Evolutionary conservation across 345 rosid genomes (phyloP).

Genomic region (Combretum micranthum): DNA sequence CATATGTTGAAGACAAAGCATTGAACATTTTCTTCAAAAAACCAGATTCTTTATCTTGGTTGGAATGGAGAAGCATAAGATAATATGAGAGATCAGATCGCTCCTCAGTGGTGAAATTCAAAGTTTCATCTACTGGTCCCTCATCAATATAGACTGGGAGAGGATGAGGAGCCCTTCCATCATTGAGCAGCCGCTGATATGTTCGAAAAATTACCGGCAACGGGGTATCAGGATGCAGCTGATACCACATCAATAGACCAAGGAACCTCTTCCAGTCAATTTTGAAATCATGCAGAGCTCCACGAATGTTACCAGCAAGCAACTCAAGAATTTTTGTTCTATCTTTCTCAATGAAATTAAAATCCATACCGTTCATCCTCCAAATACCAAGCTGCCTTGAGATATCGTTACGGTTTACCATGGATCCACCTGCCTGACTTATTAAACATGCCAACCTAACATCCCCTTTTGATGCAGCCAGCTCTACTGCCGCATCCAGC

Average conservation of each 20-base stretch:
- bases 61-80: constrained; percentile 93
- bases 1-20: constrained; percentile 77
- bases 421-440: constrained; percentile 94
- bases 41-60: constrained; percentile 46
- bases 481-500: constrained; percentile 76
- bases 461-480: constrained; percentile 88
- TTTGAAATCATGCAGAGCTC: constrained; percentile 44
- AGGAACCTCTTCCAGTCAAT: constrained; percentile 98
- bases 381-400: constrained; percentile 73
- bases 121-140: constrained; percentile 47
- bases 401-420: constrained; percentile 61
- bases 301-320: constrained; percentile 82
- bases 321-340: constrained; percentile 76
- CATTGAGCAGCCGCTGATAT: constrained; percentile 60
- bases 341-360: constrained; percentile 79
- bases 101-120: constrained; percentile 28
- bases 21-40: constrained; percentile 80
- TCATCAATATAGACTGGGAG: constrained; percentile 85
- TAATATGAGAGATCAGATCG: constrained; percentile 78
- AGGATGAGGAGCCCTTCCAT: constrained; percentile 75
- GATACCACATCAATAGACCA: constrained; percentile 95
- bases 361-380: constrained; percentile 84
- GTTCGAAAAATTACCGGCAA: constrained; percentile 61
- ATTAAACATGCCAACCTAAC: constrained; percentile 90
- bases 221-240: constrained; percentile 55